A percentile compares a stretch with the other conserved stretches of the same genome.
Evolutionary conservation across 805 yeast genomes (phyloP).

Genomic region (Sugiyamaella valdiviana): DNA sequence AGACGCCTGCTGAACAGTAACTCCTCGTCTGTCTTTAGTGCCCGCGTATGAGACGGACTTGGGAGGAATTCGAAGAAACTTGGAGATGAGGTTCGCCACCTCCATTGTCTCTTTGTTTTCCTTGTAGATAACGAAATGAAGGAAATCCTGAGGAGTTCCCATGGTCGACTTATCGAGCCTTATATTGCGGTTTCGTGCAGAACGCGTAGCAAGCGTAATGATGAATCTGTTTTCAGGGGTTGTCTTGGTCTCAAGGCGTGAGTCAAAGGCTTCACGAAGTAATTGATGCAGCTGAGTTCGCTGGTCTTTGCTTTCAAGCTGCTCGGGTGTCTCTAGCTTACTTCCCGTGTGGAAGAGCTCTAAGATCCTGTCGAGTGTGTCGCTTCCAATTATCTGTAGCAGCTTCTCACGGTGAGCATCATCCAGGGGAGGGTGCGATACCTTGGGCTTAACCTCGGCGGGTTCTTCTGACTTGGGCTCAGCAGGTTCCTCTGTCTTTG

Average conservation of each 20-base stretch:
- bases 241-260: conserved; percentile 74
- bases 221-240: conserved; percentile 59
- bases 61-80: conserved; percentile 67
- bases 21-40: conserved; percentile 94
- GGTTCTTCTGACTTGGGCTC: not conserved
- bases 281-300: conserved; percentile 77
- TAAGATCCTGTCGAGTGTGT: conserved; percentile 51
- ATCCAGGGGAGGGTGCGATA: conserved; percentile 19
- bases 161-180: conserved; percentile 30
- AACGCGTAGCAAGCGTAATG: conserved; percentile 49
- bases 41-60: conserved; percentile 79
- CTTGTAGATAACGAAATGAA: conserved; percentile 78
- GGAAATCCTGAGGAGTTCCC: conserved; percentile 61
- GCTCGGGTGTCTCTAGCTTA: conserved; percentile 50
- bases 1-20: conserved; percentile 79
- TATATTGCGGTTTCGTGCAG: conserved; percentile 34
- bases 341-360: conserved; percentile 49
- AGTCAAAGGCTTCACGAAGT: conserved; percentile 64
- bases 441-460: conserved; percentile 14
- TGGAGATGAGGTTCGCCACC: conserved; percentile 68
- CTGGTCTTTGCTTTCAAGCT: conserved; percentile 59
- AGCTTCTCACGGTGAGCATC: conserved; percentile 33
- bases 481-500: not conserved
- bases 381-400: conserved; percentile 50
- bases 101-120: conserved; percentile 98